phyloP scores from a whole-genome alignment of 257 asterid genomes.

The Fraxinus quadrangulata region DNA sequence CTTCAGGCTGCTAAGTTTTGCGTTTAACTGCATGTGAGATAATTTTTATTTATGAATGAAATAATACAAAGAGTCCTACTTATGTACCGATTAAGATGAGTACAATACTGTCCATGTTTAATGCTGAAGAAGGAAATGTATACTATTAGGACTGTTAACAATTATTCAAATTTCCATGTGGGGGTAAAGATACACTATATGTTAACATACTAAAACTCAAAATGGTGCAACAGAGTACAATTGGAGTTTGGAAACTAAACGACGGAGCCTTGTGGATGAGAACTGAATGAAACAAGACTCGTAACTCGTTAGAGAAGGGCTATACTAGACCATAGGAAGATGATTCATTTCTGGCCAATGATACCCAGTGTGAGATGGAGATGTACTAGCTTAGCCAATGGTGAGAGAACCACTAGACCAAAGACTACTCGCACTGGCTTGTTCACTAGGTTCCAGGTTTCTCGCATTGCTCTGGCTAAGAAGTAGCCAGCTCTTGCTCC shows the following conservation, averaged over 20 bases:
- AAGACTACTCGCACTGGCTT: neutral
- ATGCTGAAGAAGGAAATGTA: neutral
- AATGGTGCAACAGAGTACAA: neutral
- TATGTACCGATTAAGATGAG: neutral
- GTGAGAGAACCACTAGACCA: neutral
- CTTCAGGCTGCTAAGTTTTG: conserved; percentile 19
- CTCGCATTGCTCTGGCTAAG: neutral
- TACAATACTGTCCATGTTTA: neutral
- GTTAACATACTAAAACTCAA: neutral
- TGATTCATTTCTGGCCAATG: neutral
- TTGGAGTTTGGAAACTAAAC: neutral
- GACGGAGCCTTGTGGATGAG: neutral
- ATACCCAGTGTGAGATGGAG: neutral
- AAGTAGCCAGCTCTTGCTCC: neutral
- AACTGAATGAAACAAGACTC: neutral
- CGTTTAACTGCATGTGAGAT: neutral
- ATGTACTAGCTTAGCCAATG: neutral
- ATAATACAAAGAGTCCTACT: neutral
- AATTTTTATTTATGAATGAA: neutral
- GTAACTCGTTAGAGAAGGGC: neutral
- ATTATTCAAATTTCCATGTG: neutral
- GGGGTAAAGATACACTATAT: neutral
- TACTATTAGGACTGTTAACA: neutral
- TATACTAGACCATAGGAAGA: neutral
- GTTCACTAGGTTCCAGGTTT: neutral